A percentile compares a stretch with the other conserved stretches of the same genome.
phyloP scores from a whole-genome alignment of 2,329 filamentous ascomycete species.

The Nigrospora oryzae region DNA sequence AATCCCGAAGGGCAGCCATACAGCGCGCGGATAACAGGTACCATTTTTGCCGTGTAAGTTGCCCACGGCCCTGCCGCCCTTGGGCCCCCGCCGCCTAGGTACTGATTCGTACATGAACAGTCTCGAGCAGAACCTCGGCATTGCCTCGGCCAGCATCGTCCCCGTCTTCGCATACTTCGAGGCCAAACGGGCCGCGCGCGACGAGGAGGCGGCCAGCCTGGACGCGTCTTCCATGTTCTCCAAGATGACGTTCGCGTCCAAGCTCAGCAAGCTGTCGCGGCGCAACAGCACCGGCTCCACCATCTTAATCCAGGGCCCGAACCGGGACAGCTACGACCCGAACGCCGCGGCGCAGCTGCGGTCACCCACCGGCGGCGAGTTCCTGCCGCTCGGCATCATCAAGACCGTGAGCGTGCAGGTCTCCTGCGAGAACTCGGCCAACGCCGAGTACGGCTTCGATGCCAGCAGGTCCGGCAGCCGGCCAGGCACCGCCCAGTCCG shows the following conservation, averaged over 20 bases:
- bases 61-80: too few species aligned
- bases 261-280: constrained; percentile 6
- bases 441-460: constrained; percentile 6
- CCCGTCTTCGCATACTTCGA: constrained; percentile 22
- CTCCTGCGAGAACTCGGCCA: constrained; percentile 20
- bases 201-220: constrained; percentile 5
- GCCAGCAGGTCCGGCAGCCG: too few species aligned
- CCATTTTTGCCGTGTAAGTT: neutral
- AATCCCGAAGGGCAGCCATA: neutral
- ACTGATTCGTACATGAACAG: constrained; percentile 6
- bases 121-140: constrained; percentile 27
- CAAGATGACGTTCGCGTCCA: constrained; percentile 7
- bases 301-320: constrained; percentile 16
- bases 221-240: constrained; percentile 12
- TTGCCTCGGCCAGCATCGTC: constrained; percentile 26
- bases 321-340: constrained; percentile 11
- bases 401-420: constrained; percentile 29
- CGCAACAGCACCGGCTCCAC: constrained; percentile 13
- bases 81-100: neutral
- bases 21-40: neutral
- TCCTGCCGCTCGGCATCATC: constrained; percentile 26
- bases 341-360: constrained; percentile 6
- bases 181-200: constrained; percentile 10
- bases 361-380: neutral
- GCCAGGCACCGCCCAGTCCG: too few species aligned